Evolutionary conservation across 306 rosid genomes (phyloP).

Genomic region (Quercus berberidifolia): DNA sequence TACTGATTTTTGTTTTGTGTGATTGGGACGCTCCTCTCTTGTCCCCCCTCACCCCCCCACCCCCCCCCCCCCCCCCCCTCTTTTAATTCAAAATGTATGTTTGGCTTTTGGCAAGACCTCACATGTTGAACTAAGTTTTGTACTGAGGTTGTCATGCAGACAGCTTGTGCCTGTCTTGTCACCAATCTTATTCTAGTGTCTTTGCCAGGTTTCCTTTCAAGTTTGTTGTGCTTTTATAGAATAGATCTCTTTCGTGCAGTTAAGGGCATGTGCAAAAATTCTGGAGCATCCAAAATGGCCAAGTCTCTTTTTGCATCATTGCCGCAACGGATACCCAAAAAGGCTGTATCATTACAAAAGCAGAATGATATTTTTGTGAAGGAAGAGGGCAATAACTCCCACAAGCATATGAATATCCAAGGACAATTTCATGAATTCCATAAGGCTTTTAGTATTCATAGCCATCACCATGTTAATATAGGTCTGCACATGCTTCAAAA

Average conservation of each 20-base stretch:
- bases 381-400: conserved; percentile 53
- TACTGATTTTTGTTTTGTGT: conserved; percentile 4
- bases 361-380: conserved; percentile 57
- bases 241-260: conserved; percentile 92
- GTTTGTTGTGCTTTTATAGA: conserved; percentile 42
- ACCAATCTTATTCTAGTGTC: conserved; percentile 11
- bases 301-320: conserved; percentile 85
- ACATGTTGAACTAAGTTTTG: neutral
- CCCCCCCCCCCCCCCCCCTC: too few relatives aligned
- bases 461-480: conserved; percentile 50
- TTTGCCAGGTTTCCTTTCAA: conserved; percentile 20
- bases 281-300: conserved; percentile 90
- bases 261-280: conserved; percentile 69
- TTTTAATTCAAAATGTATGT: neutral
- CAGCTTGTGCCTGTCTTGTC: neutral
- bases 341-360: conserved; percentile 53
- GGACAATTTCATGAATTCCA: conserved; percentile 62
- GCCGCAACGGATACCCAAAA: conserved; percentile 62
- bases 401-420: conserved; percentile 61
- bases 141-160: conserved; percentile 7
- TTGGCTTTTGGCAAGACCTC: conserved; percentile 10
- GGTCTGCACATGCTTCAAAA: conserved; percentile 60
- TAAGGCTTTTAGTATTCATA: conserved; percentile 50
- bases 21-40: conserved; percentile 16
- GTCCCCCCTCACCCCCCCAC: neutral